These are phyloP conservation scores for Colletotrichum eleusines DNA, from an alignment of 2,329 filamentous ascomycete species.

Conservation along the genomic window DNA sequence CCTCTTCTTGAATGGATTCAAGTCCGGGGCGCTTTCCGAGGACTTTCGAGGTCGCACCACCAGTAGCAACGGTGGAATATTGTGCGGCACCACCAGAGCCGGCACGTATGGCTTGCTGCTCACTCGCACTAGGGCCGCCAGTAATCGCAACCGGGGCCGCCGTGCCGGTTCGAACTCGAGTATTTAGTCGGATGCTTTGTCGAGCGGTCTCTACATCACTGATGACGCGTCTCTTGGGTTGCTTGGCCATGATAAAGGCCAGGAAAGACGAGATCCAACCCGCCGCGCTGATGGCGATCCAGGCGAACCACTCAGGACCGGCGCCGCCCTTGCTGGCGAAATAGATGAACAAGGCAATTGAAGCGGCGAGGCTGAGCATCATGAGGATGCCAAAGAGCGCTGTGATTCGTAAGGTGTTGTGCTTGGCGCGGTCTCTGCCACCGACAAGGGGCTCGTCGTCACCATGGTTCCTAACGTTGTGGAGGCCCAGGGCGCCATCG, in stretches of 20 bases:
- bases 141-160: not conserved
- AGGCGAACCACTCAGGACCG: conserved; percentile 13
- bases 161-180: not conserved
- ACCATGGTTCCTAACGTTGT: conserved; percentile 12
- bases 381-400: not conserved
- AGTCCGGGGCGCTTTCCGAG: not conserved
- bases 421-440: conserved; percentile 1
- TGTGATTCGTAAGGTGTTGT: not conserved
- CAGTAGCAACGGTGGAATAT: too few relatives aligned
- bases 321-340: not conserved
- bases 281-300: conserved; percentile 10
- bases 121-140: not conserved
- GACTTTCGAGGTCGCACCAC: too few relatives aligned
- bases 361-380: conserved; percentile 12
- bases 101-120: not conserved
- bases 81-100: too few relatives aligned
- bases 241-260: conserved; percentile 3
- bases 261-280: not conserved
- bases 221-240: not conserved
- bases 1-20: not conserved
- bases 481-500: conserved; percentile 17
- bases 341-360: not conserved
- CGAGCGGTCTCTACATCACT: conserved; percentile 8
- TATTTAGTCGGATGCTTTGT: not conserved
- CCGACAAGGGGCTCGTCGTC: not conserved